Evolutionary conservation across 1,284 basidiomycete genomes (phyloP), one percentile per base, ranked within the genome.

Genomic region (Anthracocystis panici-leucophaei): DNA sequence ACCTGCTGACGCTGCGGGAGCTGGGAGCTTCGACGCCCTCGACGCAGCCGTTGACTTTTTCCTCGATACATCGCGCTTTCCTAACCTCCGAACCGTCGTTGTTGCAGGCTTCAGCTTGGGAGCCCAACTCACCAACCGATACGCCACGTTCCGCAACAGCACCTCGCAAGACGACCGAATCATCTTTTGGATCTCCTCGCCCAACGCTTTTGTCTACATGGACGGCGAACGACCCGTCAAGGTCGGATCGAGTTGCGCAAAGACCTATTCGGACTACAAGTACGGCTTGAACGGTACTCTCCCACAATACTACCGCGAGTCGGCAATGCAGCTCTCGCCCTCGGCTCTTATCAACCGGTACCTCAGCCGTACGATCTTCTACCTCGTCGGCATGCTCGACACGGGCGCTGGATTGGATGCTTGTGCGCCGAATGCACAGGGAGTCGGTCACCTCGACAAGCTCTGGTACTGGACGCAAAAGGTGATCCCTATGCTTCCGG

Each of bases 51-150:
- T 81, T 18, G 35, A 60, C 44, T 77, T 64, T 50, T 83, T 83
- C 58, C 54, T 72, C 27, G 64, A 84, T 65, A 29, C 41, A 2
- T 27, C 40, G 5, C 52, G 57, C 10, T 84, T 83, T 57, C 82
- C 82, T 1, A 69, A 73, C 20, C 64, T 84, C 16, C 68, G 74
- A 29, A 78, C 65, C 33, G 74, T 84, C 31, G 79, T 83, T n/a
- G 56, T 84, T 2, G 80, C 77, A 18, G 82, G 82, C 10, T 83
- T 83, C 63, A 66, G 59, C 51, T 55, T 81, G 10, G 82, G 82
- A 10, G 82, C 64, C 0, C 81, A 83, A 65, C 65, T 81, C 3
- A 70, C 75, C 16, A 70, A 78, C 29, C 76, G 82, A 2, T 83
- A 82, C 42, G 59, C 79, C 14, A 69, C 76, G 0, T 73, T 82